Evolutionary conservation across 768 basidiomycete genomes (phyloP).

Genomic region (Trametes maxima): DNA sequence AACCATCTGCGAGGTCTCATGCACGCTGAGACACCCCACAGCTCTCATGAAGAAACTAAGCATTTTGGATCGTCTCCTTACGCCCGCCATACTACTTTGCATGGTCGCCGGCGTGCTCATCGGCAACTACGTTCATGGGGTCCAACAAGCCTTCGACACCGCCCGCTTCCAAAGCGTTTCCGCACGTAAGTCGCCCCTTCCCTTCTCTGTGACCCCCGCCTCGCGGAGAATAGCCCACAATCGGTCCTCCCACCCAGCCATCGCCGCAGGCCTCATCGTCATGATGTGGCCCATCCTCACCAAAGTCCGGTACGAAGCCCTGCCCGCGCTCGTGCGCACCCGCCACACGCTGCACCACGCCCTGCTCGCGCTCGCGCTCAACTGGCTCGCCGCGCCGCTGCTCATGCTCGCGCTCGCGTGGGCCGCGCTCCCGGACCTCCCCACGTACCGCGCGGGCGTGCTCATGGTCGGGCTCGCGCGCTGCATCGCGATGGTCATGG

Average conservation of each 20-base stretch:
- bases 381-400: slow-evolving; percentile 82
- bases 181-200: slow-evolving; percentile 58
- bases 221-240: too few species aligned
- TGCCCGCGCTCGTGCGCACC: slow-evolving; percentile 58
- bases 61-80: slow-evolving; percentile 61
- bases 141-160: slow-evolving; percentile 64
- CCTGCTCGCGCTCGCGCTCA: slow-evolving; percentile 64
- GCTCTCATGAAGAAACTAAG: slow-evolving; percentile 38
- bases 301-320: slow-evolving; percentile 74
- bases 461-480: slow-evolving; percentile 81
- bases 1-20: background rate
- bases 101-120: slow-evolving; percentile 82
- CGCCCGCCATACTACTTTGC: slow-evolving; percentile 63
- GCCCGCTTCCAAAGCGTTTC: slow-evolving; percentile 71
- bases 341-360: slow-evolving; percentile 66
- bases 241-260: too few species aligned
- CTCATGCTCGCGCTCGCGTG: slow-evolving; percentile 86
- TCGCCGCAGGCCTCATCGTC: slow-evolving; percentile 77
- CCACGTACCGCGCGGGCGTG: slow-evolving; percentile 74
- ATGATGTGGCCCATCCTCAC: slow-evolving; percentile 90
- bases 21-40: background rate
- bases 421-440: slow-evolving; percentile 81
- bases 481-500: slow-evolving; percentile 59
- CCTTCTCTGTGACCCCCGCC: too few species aligned
- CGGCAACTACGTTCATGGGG: slow-evolving; percentile 62